phyloP scores from a whole-genome alignment of 148 eudicot species.

The Hydrangea macrophylla region DNA sequence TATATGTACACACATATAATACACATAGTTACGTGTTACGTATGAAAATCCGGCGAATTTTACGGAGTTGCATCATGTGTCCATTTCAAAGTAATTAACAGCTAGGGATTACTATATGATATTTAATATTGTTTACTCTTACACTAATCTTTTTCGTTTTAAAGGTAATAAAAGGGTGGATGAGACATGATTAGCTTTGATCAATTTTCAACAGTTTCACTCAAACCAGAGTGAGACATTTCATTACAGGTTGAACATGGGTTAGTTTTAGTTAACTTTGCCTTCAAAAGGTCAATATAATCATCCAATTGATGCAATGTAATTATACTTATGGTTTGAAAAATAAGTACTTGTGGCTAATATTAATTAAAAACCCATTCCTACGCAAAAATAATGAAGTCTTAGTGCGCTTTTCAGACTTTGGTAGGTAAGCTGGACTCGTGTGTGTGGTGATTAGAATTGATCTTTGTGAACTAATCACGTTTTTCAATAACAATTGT shows the following conservation, averaged over 20 bases:
- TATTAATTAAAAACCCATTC: background rate
- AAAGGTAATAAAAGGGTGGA: conserved; percentile 2
- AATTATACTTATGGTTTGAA: background rate
- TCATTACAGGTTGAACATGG: background rate
- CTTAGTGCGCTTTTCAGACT: background rate
- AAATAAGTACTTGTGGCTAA: background rate
- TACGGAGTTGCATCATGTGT: conserved; percentile 15
- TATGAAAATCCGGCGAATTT: conserved; percentile 13
- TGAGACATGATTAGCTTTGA: conserved; percentile 16
- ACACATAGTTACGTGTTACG: background rate
- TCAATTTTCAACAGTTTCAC: conserved; percentile 12
- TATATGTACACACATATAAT: background rate
- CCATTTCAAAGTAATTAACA: conserved; percentile 14
- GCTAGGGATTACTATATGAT: background rate
- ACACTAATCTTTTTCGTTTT: background rate
- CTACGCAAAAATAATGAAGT: conserved; percentile 6
- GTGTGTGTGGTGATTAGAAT: background rate
- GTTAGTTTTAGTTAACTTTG: background rate
- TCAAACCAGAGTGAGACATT: conserved; percentile 4
- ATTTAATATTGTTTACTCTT: no score
- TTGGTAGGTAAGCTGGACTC: background rate
- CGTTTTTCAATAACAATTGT: background rate
- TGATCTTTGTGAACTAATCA: background rate
- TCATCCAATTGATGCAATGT: background rate
- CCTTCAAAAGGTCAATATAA: background rate